These are phyloP conservation scores for Exophiala sp. DNA, from an alignment of 2,329 filamentous ascomycete genomes.

Conservation along the genomic window DNA sequence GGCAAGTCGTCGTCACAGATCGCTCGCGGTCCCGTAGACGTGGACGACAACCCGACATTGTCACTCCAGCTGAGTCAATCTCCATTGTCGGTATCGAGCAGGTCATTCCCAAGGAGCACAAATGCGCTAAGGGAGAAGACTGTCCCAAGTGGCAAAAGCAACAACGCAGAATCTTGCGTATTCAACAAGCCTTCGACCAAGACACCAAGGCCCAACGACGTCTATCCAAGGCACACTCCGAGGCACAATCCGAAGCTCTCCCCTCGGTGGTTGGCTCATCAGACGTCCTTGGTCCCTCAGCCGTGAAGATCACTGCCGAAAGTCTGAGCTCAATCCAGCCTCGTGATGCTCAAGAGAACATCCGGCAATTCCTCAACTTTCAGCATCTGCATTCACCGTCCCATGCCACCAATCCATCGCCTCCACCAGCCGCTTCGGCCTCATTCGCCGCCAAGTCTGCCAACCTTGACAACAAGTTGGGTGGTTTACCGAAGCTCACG, in stretches of 20 bases:
- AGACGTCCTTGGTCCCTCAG: conserved; percentile 74
- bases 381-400: conserved; percentile 54
- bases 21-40: conserved; percentile 29
- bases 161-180: conserved; percentile 70
- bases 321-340: conserved; percentile 65
- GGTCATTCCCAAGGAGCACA: conserved; percentile 76
- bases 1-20: conserved; percentile 17
- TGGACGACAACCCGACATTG: conserved; percentile 35
- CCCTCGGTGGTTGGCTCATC: conserved; percentile 88
- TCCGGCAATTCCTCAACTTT: conserved; percentile 84
- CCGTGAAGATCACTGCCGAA: conserved; percentile 68
- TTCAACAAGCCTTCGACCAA: conserved; percentile 68
- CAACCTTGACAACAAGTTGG: conserved; percentile 48
- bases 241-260: conserved; percentile 72
- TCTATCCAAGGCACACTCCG: conserved; percentile 61
- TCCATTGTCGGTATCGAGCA: conserved; percentile 93
- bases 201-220: conserved; percentile 48
- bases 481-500: conserved; percentile 53
- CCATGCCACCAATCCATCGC: conserved; percentile 57
- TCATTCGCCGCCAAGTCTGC: conserved; percentile 32
- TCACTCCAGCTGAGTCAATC: conserved; percentile 77
- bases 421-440: conserved; percentile 37
- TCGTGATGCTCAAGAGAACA: conserved; percentile 85
- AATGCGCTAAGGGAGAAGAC: conserved; percentile 80
- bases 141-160: conserved; percentile 80